Conservation (phyloP, 2,329 filamentous ascomycete genomes). For the Plenodomus lindquistii region DNA sequence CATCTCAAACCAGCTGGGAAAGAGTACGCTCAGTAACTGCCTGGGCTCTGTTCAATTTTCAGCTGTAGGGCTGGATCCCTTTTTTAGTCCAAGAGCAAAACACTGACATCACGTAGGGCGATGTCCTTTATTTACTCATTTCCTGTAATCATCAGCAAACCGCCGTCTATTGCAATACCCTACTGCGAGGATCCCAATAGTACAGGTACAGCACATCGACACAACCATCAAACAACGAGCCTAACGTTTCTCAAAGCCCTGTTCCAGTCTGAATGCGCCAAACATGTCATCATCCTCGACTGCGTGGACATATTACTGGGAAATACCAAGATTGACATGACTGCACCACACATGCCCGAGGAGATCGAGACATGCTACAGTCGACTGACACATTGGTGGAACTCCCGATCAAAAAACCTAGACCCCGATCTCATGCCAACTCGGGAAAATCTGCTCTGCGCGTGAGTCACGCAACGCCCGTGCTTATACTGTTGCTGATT, state of each 20-base stretch:
- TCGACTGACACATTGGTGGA: conserved; percentile 29
- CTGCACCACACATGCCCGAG: background rate
- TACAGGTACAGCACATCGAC: conserved; percentile 20
- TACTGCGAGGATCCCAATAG: conserved; percentile 15
- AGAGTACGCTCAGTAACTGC: conserved; percentile 30
- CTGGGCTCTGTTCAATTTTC: conserved; percentile 38
- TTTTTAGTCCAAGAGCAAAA: background rate
- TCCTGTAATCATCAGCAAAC: conserved; percentile 21
- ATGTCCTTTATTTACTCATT: conserved; percentile 35
- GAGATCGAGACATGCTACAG: conserved; percentile 25
- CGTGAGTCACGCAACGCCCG: conserved; percentile 18
- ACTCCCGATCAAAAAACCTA: conserved; percentile 17
- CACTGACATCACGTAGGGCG: too few species aligned
- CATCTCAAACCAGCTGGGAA: conserved; percentile 17
- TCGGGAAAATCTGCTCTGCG: conserved; percentile 30
- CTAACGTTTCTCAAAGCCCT: conserved; percentile 20
- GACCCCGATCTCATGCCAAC: conserved; percentile 24
- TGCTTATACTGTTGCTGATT: background rate
- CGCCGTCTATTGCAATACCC: conserved; percentile 30
- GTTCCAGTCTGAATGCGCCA: conserved; percentile 33
- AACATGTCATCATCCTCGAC: conserved; percentile 29
- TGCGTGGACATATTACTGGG: conserved; percentile 16
- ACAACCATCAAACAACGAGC: background rate
- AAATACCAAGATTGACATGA: background rate
- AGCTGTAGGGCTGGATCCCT: conserved; percentile 24